Evolutionary conservation across 192 early-diverging fungal species (phyloP).

Genomic region (Diversispora eburnea): DNA sequence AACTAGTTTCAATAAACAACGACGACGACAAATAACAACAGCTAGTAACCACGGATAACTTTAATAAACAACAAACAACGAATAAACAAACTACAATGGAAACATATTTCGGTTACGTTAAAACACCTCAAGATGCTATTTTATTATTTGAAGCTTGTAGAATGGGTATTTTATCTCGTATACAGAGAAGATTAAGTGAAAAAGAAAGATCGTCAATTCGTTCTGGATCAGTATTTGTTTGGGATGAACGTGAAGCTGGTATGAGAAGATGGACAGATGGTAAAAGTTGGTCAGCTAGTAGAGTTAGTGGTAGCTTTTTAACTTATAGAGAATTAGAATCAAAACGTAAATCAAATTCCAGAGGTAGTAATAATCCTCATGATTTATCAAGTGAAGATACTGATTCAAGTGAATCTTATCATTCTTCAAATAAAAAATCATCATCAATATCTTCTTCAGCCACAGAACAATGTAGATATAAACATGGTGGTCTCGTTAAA

Average conservation of each 20-base stretch:
- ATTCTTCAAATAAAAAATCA: slow-evolving; percentile 21
- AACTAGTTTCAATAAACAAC: too few species aligned
- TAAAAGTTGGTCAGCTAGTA: slow-evolving; percentile 81
- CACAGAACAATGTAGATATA: slow-evolving; percentile 49
- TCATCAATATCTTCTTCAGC: slow-evolving; percentile 23
- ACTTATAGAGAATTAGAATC: slow-evolving; percentile 84
- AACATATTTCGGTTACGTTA: slow-evolving; percentile 80
- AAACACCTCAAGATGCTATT: slow-evolving; percentile 83
- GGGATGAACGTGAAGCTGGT: slow-evolving; percentile 87
- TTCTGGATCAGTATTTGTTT: slow-evolving; percentile 86
- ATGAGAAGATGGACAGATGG: slow-evolving; percentile 95
- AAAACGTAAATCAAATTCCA: slow-evolving; percentile 49
- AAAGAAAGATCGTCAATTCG: slow-evolving; percentile 75
- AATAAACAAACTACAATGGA: slow-evolving; percentile 49
- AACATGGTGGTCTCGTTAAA: slow-evolving; percentile 81
- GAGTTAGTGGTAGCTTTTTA: slow-evolving; percentile 84
- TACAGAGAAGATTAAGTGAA: slow-evolving; percentile 78
- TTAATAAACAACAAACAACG: neutral
- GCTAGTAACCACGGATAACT: neutral
- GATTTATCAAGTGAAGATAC: slow-evolving; percentile 34
- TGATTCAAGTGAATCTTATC: slow-evolving; percentile 30
- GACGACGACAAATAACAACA: too few species aligned
- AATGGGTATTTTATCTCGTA: slow-evolving; percentile 63
- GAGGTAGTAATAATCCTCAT: slow-evolving; percentile 30
- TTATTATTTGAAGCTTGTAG: slow-evolving; percentile 89